Percentiles rank a stretch among this genome's conserved stretches.
These are phyloP conservation scores for Citrus inodora DNA, from an alignment of 345 rosid species.

Conservation along the genomic window DNA sequence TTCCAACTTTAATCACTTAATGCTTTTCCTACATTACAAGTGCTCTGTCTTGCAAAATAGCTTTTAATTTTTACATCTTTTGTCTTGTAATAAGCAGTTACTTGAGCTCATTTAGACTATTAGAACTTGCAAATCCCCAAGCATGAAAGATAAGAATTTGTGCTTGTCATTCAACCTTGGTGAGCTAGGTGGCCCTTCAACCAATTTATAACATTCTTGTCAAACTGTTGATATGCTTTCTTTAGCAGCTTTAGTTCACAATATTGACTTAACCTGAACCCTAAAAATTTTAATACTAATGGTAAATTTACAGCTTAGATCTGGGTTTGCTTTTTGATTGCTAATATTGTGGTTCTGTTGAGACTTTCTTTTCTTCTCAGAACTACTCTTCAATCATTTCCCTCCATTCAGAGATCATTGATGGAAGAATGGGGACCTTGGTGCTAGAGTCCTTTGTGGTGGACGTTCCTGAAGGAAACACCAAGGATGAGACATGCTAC, in stretches of 20 bases:
- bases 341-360: not conserved
- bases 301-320: not conserved
- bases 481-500: constrained; percentile 94
- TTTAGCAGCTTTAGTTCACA: not conserved
- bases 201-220: not conserved
- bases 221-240: constrained; percentile 1
- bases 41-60: not conserved
- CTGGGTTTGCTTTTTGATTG: constrained; percentile 1
- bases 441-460: constrained; percentile 91
- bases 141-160: not conserved
- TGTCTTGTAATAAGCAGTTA: not conserved
- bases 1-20: not conserved
- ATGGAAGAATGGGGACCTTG: constrained; percentile 79
- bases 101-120: not conserved
- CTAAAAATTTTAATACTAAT: not conserved
- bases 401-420: constrained; percentile 84
- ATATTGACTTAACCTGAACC: not conserved
- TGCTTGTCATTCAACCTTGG: not conserved
- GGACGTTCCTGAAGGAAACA: constrained; percentile 92
- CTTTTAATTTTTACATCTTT: constrained; percentile 3
- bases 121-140: not conserved
- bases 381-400: constrained; percentile 91
- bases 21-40: not conserved
- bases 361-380: constrained; percentile 37
- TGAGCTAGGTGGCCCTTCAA: not conserved